These are phyloP conservation scores for Hygrophoropsis aurantiaca DNA, from an alignment of 768 basidiomycete species.

Conservation along the genomic window DNA sequence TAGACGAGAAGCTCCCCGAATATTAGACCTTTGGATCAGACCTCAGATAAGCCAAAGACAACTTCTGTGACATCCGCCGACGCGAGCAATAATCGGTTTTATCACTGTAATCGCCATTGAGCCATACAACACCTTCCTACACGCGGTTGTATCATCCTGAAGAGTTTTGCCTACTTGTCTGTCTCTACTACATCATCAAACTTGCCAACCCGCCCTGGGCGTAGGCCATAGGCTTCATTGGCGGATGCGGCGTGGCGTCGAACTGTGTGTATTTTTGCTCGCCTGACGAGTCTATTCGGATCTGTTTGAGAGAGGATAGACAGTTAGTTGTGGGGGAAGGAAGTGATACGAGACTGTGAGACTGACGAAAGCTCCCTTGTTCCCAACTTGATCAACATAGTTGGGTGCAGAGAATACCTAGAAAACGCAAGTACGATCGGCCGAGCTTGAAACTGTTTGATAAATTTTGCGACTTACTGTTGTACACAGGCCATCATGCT, in stretches of 20 bases:
- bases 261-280: slow-evolving; percentile 76
- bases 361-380: slow-evolving; percentile 89
- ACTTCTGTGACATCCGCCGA: no score
- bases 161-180: no score
- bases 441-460: slow-evolving; percentile 11
- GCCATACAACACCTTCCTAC: no score
- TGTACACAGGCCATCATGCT: slow-evolving; percentile 92
- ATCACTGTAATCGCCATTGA: no score
- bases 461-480: slow-evolving; percentile 53
- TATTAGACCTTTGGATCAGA: no score
- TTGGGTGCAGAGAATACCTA: slow-evolving; percentile 95
- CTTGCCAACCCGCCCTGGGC: slow-evolving; percentile 62
- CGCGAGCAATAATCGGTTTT: no score
- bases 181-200: slow-evolving; percentile 62
- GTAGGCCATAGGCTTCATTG: slow-evolving; percentile 93
- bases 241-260: slow-evolving; percentile 84
- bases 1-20: no score
- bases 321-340: slow-evolving; percentile 6
- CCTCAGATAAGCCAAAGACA: no score
- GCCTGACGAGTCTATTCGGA: slow-evolving; percentile 80
- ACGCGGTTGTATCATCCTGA: no score
- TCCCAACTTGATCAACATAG: slow-evolving; percentile 88
- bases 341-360: slow-evolving; percentile 1
- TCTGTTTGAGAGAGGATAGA: no score
- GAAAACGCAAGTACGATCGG: no score